These are phyloP conservation scores for Fusarium nelsonii DNA, from an alignment of 2,329 filamentous ascomycete species.

Conservation along the genomic window DNA sequence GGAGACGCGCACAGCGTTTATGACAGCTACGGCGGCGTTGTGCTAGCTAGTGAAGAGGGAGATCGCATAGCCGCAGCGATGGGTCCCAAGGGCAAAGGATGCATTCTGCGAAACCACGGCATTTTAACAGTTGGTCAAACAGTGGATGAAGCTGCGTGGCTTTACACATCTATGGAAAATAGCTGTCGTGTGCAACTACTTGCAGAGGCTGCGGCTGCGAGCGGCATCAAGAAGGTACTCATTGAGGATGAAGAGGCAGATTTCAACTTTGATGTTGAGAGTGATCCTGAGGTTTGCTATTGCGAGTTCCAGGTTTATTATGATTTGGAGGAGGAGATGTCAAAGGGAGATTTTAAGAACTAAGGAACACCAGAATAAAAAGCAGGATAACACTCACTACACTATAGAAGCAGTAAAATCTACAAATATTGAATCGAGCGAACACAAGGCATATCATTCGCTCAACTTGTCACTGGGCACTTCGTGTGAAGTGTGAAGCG, in stretches of 20 bases:
- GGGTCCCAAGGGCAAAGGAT: conserved; percentile 67
- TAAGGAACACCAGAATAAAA: not conserved
- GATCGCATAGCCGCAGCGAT: conserved; percentile 71
- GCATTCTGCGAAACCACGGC: conserved; percentile 78
- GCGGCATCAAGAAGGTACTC: conserved; percentile 52
- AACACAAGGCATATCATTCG: not conserved
- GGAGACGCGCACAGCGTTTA: conserved; percentile 73
- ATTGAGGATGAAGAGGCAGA: conserved; percentile 59
- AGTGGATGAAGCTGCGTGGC: conserved; percentile 79
- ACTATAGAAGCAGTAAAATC: not conserved
- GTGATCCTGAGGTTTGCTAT: conserved; percentile 46
- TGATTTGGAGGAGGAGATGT: conserved; percentile 44
- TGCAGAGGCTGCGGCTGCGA: conserved; percentile 48
- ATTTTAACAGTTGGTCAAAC: conserved; percentile 76
- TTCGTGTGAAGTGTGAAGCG: no score
- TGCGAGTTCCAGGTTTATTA: conserved; percentile 48
- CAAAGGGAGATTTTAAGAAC: conserved; percentile 43
- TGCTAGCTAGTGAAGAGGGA: conserved; percentile 72
- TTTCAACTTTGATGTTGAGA: conserved; percentile 51
- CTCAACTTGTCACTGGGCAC: not conserved
- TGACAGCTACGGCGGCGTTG: conserved; percentile 63
- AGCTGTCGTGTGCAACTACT: conserved; percentile 64
- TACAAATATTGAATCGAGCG: not conserved
- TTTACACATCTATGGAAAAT: conserved; percentile 75
- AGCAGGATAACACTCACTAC: not conserved